These are phyloP conservation scores for Spongospora subterranea DNA, from an alignment of 208 protist species.

Conservation along the genomic window DNA sequence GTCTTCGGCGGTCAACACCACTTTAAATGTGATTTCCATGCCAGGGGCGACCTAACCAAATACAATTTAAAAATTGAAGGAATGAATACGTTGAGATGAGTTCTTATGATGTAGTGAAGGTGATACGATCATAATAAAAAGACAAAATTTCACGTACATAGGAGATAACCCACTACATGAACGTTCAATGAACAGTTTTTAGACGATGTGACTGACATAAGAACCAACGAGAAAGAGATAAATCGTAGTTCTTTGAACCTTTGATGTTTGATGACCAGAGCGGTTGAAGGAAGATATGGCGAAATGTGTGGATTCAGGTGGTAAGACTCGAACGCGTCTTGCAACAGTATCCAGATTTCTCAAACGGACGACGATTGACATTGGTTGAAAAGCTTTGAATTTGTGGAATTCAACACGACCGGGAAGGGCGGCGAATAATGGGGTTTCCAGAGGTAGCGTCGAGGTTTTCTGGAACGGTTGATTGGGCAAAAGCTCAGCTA, in stretches of 20 bases:
- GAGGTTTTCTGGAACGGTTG: slow-evolving; percentile 62
- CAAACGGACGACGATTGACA: slow-evolving; percentile 79
- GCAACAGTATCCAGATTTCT: slow-evolving; percentile 80
- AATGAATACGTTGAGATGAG: no score
- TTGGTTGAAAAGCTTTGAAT: slow-evolving; percentile 80
- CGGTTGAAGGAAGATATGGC: slow-evolving; percentile 73
- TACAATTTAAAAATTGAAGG: no score
- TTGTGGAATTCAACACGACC: slow-evolving; percentile 80
- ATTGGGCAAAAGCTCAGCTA: slow-evolving; percentile 54
- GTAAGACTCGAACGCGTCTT: slow-evolving; percentile 83
- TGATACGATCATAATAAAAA: no score
- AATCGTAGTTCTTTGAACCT: background rate
- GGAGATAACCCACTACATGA: no score
- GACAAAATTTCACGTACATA: no score
- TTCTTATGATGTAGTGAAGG: no score
- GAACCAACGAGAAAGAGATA: background rate
- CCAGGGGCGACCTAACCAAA: slow-evolving; percentile 82
- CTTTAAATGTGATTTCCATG: slow-evolving; percentile 82
- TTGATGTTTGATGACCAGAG: slow-evolving; percentile 69
- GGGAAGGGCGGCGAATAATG: slow-evolving; percentile 83
- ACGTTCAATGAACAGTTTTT: no score
- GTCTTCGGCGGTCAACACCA: slow-evolving; percentile 78
- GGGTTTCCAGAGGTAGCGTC: slow-evolving; percentile 67
- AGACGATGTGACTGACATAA: background rate
- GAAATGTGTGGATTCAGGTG: slow-evolving; percentile 80